Base-by-base conservation (phyloP, 2,329 filamentous ascomycete species). In the Magnaporthiopsis poae region DNA sequence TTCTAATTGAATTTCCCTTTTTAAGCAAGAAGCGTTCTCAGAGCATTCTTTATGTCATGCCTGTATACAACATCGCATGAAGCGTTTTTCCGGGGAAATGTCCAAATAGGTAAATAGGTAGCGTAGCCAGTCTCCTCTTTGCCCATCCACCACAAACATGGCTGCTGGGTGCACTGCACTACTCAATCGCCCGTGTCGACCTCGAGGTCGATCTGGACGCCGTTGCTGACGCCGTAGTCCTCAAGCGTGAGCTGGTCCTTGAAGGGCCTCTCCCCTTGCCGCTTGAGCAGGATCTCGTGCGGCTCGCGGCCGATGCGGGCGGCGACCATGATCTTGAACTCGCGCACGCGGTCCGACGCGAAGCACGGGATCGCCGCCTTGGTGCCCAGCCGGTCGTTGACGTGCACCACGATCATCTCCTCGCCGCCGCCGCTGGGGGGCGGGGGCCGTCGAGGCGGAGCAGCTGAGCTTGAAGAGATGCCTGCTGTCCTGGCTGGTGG, bases 331-430 rank as follows among this genome's bases (percentile, higher is more conserved):
- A 92, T 88, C 79, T 97, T 97, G 80, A 97, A 92, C 68, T 93
- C 84, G 70, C 88, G 89, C 70, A 97, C 88, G 9, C 88, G 88
- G 78, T 98, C 94, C 3, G 87, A 90, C 0, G 91, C 88, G 67
- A 96, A 81, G 75, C 93, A 97, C 0, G 94, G 94, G 69, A 98
- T 95, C 65, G 91, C 90, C 21, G 93, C 91, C 74, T 96, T 96
- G n/a, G 94, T 97, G 15, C 94, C 94, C 52, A 98, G 81, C n/a
- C 94, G 86, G 77, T 98, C 94, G 76, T 98, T 98, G 74, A 98
- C 88, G 73, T 94, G 87, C 25, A 98, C 93, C 65, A 96, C 86
- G 71, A 98, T 97, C 90, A 97, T 96, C 67, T 92, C 89, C 74
- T 96, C 90, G 7, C 68, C 36, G 70, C 71, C 29, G 70, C 74